Conservation (phyloP, 78 protist species). For the Monosiga brevicollis region DNA sequence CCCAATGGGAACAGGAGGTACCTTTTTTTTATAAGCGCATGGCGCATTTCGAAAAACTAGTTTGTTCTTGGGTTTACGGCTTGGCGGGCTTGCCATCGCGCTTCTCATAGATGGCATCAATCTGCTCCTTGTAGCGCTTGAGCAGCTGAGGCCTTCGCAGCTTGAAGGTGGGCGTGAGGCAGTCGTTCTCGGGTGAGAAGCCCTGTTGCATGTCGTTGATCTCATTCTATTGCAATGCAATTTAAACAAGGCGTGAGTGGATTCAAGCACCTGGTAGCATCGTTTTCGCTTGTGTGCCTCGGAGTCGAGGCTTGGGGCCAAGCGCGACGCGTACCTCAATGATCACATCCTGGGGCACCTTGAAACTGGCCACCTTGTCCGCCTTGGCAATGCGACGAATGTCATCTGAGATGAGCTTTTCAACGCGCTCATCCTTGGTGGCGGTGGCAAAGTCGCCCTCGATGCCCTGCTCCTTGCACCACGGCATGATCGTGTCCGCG, state of each 20-base stretch:
- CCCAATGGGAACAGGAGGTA: too few relatives aligned
- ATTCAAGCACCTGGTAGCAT: too few relatives aligned
- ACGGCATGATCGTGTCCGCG: not conserved
- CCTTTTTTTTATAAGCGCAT: too few relatives aligned
- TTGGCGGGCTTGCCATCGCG: not conserved
- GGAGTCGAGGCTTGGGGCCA: too few relatives aligned
- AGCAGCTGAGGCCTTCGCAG: constrained; percentile 46
- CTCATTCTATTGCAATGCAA: too few relatives aligned
- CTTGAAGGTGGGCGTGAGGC: constrained; percentile 76
- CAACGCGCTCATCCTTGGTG: not conserved
- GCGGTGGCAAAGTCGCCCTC: not conserved
- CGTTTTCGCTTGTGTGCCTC: too few relatives aligned
- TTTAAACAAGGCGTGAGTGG: too few relatives aligned
- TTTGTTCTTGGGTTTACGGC: too few relatives aligned
- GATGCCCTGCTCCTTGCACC: not conserved
- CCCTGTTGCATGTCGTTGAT: constrained; percentile 22
- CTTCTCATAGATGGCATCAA: constrained; percentile 32
- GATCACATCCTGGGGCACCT: constrained; percentile 33
- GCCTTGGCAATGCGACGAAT: not conserved
- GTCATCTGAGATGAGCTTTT: not conserved
- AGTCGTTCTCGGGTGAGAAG: constrained; percentile 51
- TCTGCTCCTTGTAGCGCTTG: constrained; percentile 20
- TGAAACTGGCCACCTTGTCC: constrained; percentile 34
- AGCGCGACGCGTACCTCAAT: constrained; percentile 8
- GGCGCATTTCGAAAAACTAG: too few relatives aligned